Conservation (phyloP, 257 asterid species). For the Solanum okadae region DNA sequence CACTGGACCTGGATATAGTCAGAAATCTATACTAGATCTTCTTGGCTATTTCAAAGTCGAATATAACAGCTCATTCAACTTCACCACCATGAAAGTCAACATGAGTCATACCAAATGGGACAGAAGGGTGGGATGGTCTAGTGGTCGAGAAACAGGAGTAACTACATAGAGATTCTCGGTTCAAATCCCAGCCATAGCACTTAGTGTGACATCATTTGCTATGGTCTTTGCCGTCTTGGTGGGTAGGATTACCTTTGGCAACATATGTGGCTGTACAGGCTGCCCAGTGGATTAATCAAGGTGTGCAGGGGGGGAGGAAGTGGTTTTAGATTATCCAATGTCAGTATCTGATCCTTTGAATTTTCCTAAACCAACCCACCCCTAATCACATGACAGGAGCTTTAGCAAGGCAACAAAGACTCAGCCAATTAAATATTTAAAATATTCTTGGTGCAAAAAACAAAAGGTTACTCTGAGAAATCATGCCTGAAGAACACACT, state of each 20-base stretch:
- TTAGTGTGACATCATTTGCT: not conserved
- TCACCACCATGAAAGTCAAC: not conserved
- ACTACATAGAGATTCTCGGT: not conserved
- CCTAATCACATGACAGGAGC: not conserved
- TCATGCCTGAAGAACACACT: not conserved
- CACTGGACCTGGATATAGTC: not conserved
- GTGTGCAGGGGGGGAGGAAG: not conserved
- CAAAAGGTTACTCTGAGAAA: not conserved
- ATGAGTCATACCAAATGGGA: not conserved
- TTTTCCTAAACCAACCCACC: not conserved
- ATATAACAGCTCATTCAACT: not conserved
- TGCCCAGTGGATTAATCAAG: not conserved
- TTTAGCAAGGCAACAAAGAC: not conserved
- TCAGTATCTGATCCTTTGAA: not conserved
- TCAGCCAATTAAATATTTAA: not conserved
- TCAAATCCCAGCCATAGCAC: not conserved
- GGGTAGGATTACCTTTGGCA: not conserved
- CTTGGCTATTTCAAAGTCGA: not conserved
- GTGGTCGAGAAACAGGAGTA: not conserved
- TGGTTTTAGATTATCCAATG: not conserved
- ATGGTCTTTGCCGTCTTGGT: not conserved
- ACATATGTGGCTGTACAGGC: not conserved
- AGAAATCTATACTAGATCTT: not conserved
- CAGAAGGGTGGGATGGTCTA: not conserved
- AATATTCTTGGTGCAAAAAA: not conserved